These are phyloP conservation scores for Adiantum capillusveneris DNA, from an alignment of 75 land plant genomes.

Conservation along the genomic window DNA sequence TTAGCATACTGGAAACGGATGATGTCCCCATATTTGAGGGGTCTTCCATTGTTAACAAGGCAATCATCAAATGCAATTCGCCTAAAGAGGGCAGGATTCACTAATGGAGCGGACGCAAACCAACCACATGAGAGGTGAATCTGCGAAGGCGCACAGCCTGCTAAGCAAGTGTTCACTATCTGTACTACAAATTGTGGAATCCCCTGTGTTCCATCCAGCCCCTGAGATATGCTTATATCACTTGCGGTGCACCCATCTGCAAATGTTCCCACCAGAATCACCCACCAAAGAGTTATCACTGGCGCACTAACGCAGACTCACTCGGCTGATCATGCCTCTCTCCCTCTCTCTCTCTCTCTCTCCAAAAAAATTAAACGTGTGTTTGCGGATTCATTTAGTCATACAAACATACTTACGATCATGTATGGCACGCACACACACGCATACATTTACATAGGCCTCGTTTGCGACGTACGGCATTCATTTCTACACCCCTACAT, in stretches of 20 bases:
- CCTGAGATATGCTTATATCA: constrained; percentile 17
- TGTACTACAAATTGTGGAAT: constrained; percentile 82
- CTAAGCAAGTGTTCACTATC: constrained; percentile 49
- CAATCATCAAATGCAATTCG: constrained; percentile 29
- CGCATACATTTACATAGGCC: too few relatives aligned
- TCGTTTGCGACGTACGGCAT: too few relatives aligned
- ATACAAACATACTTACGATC: too few relatives aligned
- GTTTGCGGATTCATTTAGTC: too few relatives aligned
- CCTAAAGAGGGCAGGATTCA: constrained; percentile 23
- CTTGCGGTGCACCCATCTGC: neutral
- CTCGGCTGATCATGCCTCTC: too few relatives aligned
- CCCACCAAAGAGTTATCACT: too few relatives aligned
- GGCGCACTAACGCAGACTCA: too few relatives aligned
- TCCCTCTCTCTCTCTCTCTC: too few relatives aligned
- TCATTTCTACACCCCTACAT: too few relatives aligned
- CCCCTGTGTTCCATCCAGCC: constrained; percentile 23
- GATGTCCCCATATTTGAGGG: constrained; percentile 18
- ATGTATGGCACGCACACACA: too few relatives aligned
- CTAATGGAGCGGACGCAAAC: constrained; percentile 33
- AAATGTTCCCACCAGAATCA: too few relatives aligned
- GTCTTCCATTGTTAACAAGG: constrained; percentile 32
- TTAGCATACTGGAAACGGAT: constrained; percentile 27
- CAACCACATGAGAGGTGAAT: constrained; percentile 68
- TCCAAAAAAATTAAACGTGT: too few relatives aligned
- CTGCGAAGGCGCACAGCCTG: constrained; percentile 41